phyloP scores from a whole-genome alignment of 148 eudicot genomes.

The Rhododendron kiyosumense region DNA sequence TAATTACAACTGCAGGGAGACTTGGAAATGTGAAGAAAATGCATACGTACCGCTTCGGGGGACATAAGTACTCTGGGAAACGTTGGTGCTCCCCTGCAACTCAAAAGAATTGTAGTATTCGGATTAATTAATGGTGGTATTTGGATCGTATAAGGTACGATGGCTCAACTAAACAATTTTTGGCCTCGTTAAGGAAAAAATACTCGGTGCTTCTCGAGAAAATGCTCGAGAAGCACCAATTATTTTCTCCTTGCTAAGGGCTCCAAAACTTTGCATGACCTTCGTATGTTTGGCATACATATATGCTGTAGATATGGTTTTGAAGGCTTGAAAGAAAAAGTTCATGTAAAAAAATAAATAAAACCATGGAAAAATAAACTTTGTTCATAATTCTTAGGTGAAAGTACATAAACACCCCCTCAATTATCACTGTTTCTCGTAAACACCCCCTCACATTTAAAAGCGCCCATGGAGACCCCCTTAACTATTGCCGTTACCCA shows the following conservation, averaged over 20 bases:
- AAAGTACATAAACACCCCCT: no score
- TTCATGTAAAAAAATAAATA: no score
- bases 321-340: neutral
- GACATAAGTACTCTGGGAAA: neutral
- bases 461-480: no score
- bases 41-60: neutral
- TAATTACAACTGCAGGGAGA: neutral
- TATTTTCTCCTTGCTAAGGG: no score
- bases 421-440: no score
- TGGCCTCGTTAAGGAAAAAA: neutral
- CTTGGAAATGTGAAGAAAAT: neutral
- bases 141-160: neutral
- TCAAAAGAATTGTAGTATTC: neutral
- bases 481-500: no score
- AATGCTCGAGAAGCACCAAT: no score
- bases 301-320: neutral
- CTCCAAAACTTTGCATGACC: neutral
- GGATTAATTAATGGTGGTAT: neutral
- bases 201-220: neutral
- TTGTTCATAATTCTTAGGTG: neutral
- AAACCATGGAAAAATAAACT: no score
- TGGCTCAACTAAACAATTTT: no score
- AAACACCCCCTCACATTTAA: no score
- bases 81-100: neutral
- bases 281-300: no score